These are phyloP conservation scores for Anastatica hierochuntica DNA, from an alignment of 345 rosid genomes.

Conservation along the genomic window DNA sequence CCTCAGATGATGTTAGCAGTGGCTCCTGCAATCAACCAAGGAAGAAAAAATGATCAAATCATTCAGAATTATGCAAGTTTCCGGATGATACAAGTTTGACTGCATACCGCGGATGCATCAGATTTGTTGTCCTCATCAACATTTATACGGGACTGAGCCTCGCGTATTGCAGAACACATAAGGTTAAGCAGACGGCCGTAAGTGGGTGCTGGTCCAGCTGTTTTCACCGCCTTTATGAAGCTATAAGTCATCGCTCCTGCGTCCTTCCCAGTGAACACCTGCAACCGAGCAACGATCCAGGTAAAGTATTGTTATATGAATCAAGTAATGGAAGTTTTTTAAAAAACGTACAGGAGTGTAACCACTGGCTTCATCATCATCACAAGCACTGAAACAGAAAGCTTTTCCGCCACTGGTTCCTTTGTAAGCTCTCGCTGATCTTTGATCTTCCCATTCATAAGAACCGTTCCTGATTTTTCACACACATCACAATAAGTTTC, in stretches of 20 bases:
- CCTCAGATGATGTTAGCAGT: slow-evolving; percentile 48
- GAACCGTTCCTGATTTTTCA: slow-evolving; percentile 43
- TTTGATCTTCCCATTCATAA: slow-evolving; percentile 56
- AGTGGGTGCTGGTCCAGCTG: slow-evolving; percentile 42
- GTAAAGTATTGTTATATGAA: neutral
- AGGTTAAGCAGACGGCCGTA: slow-evolving; percentile 51
- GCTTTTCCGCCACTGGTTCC: slow-evolving; percentile 76
- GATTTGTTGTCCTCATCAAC: slow-evolving; percentile 25
- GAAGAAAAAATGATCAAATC: neutral
- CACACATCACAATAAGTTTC: neutral
- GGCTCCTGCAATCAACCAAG: slow-evolving; percentile 47
- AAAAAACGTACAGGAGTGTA: slow-evolving; percentile 39
- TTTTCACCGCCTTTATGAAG: slow-evolving; percentile 63
- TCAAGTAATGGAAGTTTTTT: neutral
- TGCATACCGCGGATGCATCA: slow-evolving; percentile 30
- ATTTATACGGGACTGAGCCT: slow-evolving; percentile 29
- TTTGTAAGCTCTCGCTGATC: slow-evolving; percentile 27
- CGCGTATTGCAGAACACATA: slow-evolving; percentile 41
- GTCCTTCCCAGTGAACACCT: slow-evolving; percentile 52
- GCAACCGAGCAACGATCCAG: slow-evolving; percentile 3
- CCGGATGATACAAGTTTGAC: neutral
- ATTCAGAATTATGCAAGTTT: neutral
- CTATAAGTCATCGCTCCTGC: slow-evolving; percentile 69
- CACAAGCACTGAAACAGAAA: slow-evolving; percentile 61
- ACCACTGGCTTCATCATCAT: slow-evolving; percentile 41